Evolutionary conservation across 2,329 filamentous ascomycete species (phyloP), one percentile per base, ranked within the genome.

Genomic region (Xylaria sp.): DNA sequence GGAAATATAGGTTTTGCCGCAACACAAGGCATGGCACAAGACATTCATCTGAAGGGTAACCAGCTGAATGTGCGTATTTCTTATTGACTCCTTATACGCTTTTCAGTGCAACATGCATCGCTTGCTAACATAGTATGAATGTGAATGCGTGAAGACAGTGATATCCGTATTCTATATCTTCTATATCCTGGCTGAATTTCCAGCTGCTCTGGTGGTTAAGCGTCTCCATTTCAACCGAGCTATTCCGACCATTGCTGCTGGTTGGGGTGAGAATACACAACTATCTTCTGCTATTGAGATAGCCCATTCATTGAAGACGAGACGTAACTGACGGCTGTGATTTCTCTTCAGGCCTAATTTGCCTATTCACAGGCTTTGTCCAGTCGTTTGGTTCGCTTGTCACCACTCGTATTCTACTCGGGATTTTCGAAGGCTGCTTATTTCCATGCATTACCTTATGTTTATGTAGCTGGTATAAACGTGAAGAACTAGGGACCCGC

Each of bases 401-500:
- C 0, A 66, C 75, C 2, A 77, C 75, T 3, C 71, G 77, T 12
- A 65, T 78, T 20, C 64, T 78, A 4, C 67, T 78, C 8, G 78
- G 77, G 5, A 72, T 78, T 1, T 74, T 74, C 10, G 78, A 79
- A 58, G 78, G 76, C 2, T 77, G 75, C 25, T 72, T 78, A 39
- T 79, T 78, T n/a, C 77, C 77, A 3, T 72, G 74, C 3, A 71
- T 78, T 31, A 73, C 75, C 0, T 72, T 77, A 18, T 74, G 77
- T 23, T 56, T 79, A 0, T 76, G 75, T 12, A 77, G 75, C 13
- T 79, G 77, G 72, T 79, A 78, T 68, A 79, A 77, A 5, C 73
- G 74, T 1, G 76, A 78, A 25, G 77, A 79, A n/a, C 36, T 79
- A 10, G 76, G 72, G 0, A 66, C 76, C 0, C 72, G 78, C 0